Percentiles rank a stretch among this genome's conserved stretches.
Evolutionary conservation across 495 filamentous ascomycete genomes (phyloP).

Genomic region (Zalerion maritima): DNA sequence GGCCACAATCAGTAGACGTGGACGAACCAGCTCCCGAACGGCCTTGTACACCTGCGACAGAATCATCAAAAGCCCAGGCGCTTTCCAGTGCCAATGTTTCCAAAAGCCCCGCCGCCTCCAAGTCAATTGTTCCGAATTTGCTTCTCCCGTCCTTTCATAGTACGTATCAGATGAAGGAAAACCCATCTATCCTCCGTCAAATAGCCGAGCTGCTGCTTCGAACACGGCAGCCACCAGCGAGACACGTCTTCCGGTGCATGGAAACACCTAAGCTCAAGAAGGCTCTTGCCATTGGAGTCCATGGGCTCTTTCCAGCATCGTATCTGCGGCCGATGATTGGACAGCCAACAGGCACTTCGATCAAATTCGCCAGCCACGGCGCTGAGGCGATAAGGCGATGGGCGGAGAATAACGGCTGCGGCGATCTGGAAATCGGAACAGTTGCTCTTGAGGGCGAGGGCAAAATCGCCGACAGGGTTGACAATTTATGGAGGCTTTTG

Average conservation of each 20-base stretch:
- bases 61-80: constrained; percentile 18
- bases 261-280: constrained; percentile 58
- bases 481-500: constrained; percentile 83
- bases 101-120: constrained; percentile 24
- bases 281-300: constrained; percentile 84
- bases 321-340: constrained; percentile 76
- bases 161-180: constrained; percentile 52
- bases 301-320: constrained; percentile 83
- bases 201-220: constrained; percentile 52
- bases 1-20: constrained; percentile 32
- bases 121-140: no score
- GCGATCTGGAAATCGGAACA: constrained; percentile 63
- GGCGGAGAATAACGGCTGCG: constrained; percentile 51
- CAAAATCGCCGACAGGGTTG: constrained; percentile 79
- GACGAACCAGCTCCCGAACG: constrained; percentile 21
- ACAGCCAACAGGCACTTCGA: constrained; percentile 88
- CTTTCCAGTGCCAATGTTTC: no score
- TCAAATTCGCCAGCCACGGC: constrained; percentile 81
- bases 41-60: constrained; percentile 21
- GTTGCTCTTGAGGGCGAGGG: constrained; percentile 95
- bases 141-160: constrained; percentile 52
- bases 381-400: constrained; percentile 73
- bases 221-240: constrained; percentile 42
- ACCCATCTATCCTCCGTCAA: constrained; percentile 56
- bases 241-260: constrained; percentile 58